Base-by-base conservation (phyloP, 1,284 basidiomycete species). In the Ganoderma resinaceum region DNA sequence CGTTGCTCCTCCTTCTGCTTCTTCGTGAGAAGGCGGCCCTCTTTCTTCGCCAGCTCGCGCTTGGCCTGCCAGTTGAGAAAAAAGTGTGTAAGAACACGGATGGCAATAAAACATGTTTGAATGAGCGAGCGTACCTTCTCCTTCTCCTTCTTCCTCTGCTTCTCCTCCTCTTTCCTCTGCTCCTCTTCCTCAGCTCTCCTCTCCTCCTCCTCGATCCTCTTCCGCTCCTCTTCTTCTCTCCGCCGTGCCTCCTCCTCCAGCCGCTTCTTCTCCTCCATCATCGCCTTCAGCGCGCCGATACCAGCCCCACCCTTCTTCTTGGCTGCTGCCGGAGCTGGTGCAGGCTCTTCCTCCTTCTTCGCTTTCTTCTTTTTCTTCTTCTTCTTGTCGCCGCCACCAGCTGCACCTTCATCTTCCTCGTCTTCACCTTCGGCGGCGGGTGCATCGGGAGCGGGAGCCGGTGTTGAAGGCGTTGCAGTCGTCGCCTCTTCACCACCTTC, bases 1-100 rank as follows among this genome's bases (percentile, higher is more conserved):
- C 94, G 93, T 75, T 89, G 92, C 79, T 99, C 97, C 76, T 95
- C 94, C 82, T 97, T 98, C 80, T 99, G 97, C 82, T 98, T 98
- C 78, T 96, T 95, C 7, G 96, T 98, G 59, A 98, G 86, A 38
- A 96, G 83, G 65, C 93, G 89, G 40, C 96, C 96, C 81, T 98
- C 96, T 78, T 96, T 96, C 85, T 93, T 95, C 29, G 93, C 90
- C 58, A 92, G 77, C 75, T 96, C 95, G 63, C 88, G 88, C 81
- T 96, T 96, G 55, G 88, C 91, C 94, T 95, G 71, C 35, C 23
- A 23, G 20, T 7, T 16, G 23, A 26, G 68, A 57, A 67, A 66
- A n/a, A 26, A 46, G n/a, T 73, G 62, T 31, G 58, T 57, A 2
- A 40, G 62, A 26, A 67, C 29, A 2, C 12, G 16, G 2, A 33